Conservation (phyloP, 2,329 filamentous ascomycete species). For the Periconia sp. region DNA sequence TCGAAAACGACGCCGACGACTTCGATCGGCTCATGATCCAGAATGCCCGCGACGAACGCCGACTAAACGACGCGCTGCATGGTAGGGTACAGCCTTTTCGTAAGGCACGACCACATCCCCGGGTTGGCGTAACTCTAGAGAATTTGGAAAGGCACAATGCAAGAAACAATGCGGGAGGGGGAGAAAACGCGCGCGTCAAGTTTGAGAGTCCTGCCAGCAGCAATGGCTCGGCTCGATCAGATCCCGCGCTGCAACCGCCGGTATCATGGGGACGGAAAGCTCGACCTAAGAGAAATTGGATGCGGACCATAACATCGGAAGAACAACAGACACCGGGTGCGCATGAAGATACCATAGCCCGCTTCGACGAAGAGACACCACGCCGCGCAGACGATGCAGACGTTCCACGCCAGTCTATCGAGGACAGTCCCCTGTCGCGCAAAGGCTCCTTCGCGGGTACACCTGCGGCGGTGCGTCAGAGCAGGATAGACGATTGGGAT, state of each 20-base stretch:
- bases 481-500: conserved; percentile 39
- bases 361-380: conserved; percentile 16
- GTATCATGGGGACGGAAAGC: conserved; percentile 56
- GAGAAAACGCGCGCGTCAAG: conserved; percentile 16
- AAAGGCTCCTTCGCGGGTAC: conserved; percentile 37
- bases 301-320: conserved; percentile 44
- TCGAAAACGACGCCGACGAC: conserved; percentile 53
- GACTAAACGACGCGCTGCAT: conserved; percentile 43
- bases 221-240: conserved; percentile 42
- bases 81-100: conserved; percentile 47
- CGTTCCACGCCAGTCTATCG: conserved; percentile 48
- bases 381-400: conserved; percentile 33
- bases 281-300: conserved; percentile 49
- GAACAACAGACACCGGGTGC: conserved; percentile 20
- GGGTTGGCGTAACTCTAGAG: conserved; percentile 50
- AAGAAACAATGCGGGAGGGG: conserved; percentile 11
- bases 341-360: conserved; percentile 25
- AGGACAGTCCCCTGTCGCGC: conserved; percentile 50
- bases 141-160: conserved; percentile 49
- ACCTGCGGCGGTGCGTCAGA: conserved; percentile 24
- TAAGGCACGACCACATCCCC: conserved; percentile 49
- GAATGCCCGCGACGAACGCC: conserved; percentile 51
- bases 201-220: conserved; percentile 42
- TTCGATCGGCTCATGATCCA: conserved; percentile 54
- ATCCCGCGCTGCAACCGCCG: conserved; percentile 54